These are phyloP conservation scores for Backusella mclennaniae DNA, from an alignment of 192 early-diverging fungal species.

Conservation along the genomic window DNA sequence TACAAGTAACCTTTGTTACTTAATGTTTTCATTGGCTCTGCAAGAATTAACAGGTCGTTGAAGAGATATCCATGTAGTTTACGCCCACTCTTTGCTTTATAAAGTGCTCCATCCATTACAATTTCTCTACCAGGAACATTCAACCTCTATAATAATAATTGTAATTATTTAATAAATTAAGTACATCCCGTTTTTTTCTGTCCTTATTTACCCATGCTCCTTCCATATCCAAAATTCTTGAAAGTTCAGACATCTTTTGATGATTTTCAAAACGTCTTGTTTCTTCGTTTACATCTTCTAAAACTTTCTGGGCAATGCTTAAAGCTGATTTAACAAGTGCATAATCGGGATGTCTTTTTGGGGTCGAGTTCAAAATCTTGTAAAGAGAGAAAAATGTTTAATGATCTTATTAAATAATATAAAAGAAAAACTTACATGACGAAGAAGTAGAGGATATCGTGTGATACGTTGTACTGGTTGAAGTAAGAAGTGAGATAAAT, in stretches of 20 bases:
- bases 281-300: slow-evolving; percentile 86
- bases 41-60: slow-evolving; percentile 71
- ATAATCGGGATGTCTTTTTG: slow-evolving; percentile 76
- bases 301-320: slow-evolving; percentile 63
- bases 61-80: slow-evolving; percentile 73
- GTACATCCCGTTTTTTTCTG: neutral
- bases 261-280: slow-evolving; percentile 58
- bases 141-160: slow-evolving; percentile 39
- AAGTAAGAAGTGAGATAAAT: slow-evolving; percentile 78
- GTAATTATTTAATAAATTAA: neutral
- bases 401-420: too few relatives aligned
- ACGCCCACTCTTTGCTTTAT: slow-evolving; percentile 76
- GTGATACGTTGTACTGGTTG: slow-evolving; percentile 94
- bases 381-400: neutral
- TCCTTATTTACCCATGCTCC: slow-evolving; percentile 40
- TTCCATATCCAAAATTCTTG: slow-evolving; percentile 58
- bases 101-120: slow-evolving; percentile 66
- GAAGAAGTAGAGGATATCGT: slow-evolving; percentile 86
- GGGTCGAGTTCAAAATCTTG: slow-evolving; percentile 76
- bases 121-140: slow-evolving; percentile 60
- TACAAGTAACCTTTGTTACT: slow-evolving; percentile 42
- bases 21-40: slow-evolving; percentile 41
- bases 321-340: slow-evolving; percentile 60
- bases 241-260: slow-evolving; percentile 57
- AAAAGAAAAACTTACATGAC: slow-evolving; percentile 49